These are phyloP conservation scores for Colletotrichum filicis DNA, from an alignment of 2,329 filamentous ascomycete species.

Conservation along the genomic window DNA sequence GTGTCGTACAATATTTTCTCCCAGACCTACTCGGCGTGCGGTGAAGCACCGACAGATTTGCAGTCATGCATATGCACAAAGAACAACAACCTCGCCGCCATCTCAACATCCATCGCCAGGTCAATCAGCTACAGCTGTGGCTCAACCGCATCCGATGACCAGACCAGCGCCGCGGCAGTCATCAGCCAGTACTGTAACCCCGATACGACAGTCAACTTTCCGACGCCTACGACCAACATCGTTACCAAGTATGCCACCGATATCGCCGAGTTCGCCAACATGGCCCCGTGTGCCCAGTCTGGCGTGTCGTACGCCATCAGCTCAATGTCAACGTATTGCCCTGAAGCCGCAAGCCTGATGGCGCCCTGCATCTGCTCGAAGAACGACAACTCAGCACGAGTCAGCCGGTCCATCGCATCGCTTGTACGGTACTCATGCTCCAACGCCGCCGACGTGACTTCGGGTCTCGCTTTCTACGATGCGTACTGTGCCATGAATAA, in stretches of 20 bases:
- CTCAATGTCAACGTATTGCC: conserved; percentile 49
- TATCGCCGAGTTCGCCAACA: conserved; percentile 52
- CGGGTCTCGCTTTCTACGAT: conserved; percentile 60
- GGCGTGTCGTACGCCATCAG: conserved; percentile 52
- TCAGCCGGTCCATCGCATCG: conserved; percentile 55
- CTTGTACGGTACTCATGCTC: conserved; percentile 57
- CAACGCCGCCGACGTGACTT: conserved; percentile 57
- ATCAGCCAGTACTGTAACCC: conserved; percentile 62
- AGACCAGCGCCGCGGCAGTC: conserved; percentile 57
- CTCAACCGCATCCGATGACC: conserved; percentile 57
- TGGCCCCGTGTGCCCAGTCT: conserved; percentile 55
- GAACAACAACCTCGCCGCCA: conserved; percentile 50
- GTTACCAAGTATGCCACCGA: conserved; percentile 63
- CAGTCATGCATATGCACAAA: conserved; percentile 66
- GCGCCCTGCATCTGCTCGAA: conserved; percentile 65
- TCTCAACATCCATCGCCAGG: conserved; percentile 51
- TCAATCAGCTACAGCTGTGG: conserved; percentile 57
- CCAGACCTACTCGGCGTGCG: conserved; percentile 56
- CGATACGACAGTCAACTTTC: conserved; percentile 48
- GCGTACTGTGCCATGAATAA: conserved; percentile 63
- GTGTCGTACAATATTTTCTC: conserved; percentile 55
- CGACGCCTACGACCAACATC: conserved; percentile 51
- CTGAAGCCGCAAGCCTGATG: conserved; percentile 51
- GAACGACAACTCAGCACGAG: conserved; percentile 56
- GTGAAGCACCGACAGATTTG: conserved; percentile 54